Conservation (phyloP, 192 early-diverging fungal genomes). For the Coemansia biformis region DNA sequence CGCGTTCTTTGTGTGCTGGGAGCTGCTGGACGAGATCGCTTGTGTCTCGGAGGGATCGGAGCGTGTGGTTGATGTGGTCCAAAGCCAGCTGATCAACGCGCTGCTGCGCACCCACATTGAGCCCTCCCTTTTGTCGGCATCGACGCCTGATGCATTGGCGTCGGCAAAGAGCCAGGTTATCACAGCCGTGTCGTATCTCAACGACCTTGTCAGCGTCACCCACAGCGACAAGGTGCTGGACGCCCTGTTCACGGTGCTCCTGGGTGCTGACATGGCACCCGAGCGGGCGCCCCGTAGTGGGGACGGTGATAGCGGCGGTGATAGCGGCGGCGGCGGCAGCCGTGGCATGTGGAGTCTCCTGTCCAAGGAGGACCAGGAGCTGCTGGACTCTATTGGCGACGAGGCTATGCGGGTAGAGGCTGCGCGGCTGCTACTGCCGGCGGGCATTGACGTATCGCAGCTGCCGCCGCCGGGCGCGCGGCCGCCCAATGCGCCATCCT, state of each 20-base stretch:
- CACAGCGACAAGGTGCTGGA: conserved; percentile 34
- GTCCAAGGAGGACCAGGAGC: conserved; percentile 31
- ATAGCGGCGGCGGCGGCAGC: too few species aligned
- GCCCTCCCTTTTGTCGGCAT: conserved; percentile 24
- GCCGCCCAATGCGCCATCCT: background rate
- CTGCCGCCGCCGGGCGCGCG: background rate
- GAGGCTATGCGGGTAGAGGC: conserved; percentile 44
- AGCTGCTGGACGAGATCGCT: conserved; percentile 42
- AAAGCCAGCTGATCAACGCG: conserved; percentile 32
- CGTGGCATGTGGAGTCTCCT: background rate
- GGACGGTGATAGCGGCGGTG: too few species aligned
- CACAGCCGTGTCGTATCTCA: conserved; percentile 34
- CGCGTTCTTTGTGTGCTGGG: conserved; percentile 46
- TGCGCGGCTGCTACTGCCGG: conserved; percentile 26
- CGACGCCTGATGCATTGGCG: background rate
- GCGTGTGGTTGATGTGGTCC: conserved; percentile 19
- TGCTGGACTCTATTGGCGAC: conserved; percentile 39
- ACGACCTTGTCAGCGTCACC: conserved; percentile 34
- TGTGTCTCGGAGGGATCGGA: conserved; percentile 4
- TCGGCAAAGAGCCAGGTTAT: conserved; percentile 29
- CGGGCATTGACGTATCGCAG: background rate
- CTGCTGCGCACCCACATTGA: conserved; percentile 39
- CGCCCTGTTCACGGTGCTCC: conserved; percentile 31
- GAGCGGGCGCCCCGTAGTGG: conserved; percentile 24
- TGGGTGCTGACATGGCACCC: conserved; percentile 32